Conservation (phyloP, 1,284 basidiomycete species). For the Tilletia walkeri region DNA sequence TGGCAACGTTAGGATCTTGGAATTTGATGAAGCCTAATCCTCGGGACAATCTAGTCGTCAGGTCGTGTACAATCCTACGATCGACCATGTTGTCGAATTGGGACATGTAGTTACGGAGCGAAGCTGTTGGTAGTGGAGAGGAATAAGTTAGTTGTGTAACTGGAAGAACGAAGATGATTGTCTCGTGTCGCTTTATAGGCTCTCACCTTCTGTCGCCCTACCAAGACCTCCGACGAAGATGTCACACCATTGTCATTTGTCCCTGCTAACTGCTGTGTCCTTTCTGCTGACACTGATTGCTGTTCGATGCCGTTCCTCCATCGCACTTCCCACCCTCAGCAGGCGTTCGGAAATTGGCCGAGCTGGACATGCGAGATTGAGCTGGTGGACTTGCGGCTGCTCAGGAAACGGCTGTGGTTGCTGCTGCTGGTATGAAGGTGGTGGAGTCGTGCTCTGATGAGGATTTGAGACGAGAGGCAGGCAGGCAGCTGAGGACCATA, state of each 20-base stretch:
- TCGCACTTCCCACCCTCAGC: too few relatives aligned
- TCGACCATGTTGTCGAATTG: constrained; percentile 88
- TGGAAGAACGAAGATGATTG: not conserved
- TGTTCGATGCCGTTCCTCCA: too few relatives aligned
- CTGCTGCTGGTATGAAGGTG: too few relatives aligned
- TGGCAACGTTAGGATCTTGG: constrained; percentile 78
- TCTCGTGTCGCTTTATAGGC: not conserved
- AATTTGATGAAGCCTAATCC: constrained; percentile 94
- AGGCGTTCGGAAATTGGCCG: too few relatives aligned
- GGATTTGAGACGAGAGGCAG: too few relatives aligned
- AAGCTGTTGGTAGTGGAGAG: constrained; percentile 61
- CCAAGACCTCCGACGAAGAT: constrained; percentile 96
- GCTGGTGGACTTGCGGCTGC: too few relatives aligned
- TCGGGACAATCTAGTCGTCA: constrained; percentile 75
- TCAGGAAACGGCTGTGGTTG: too few relatives aligned
- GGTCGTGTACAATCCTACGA: constrained; percentile 92
- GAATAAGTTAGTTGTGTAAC: not conserved
- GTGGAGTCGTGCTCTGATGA: too few relatives aligned
- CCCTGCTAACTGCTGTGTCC: too few relatives aligned
- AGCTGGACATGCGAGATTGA: too few relatives aligned
- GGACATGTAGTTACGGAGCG: constrained; percentile 76
- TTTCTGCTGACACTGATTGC: too few relatives aligned
- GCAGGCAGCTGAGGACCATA: too few relatives aligned
- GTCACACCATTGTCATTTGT: constrained; percentile 55
- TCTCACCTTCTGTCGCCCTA: constrained; percentile 93